Evolutionary conservation across 2,329 filamentous ascomycete genomes (phyloP).

Genomic region (Sporothrix brasiliensis): DNA sequence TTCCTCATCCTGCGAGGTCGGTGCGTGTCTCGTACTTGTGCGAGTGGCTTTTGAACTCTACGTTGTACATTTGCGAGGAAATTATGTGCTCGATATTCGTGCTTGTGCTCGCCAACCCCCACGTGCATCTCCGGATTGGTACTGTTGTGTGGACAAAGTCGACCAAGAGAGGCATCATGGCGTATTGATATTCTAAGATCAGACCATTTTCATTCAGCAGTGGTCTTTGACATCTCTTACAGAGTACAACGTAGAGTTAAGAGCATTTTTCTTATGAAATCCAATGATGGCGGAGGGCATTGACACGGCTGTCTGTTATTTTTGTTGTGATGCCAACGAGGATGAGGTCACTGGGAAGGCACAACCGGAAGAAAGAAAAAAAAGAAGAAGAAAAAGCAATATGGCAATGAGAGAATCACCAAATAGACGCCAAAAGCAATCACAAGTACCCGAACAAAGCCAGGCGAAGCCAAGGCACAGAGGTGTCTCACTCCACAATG

Average conservation of each 20-base stretch:
- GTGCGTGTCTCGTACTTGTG: neutral
- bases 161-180: too few relatives aligned
- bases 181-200: too few relatives aligned
- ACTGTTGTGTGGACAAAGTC: too few relatives aligned
- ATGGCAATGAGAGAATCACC: neutral
- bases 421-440: neutral
- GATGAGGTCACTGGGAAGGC: neutral
- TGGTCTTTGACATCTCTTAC: too few relatives aligned
- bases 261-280: too few relatives aligned
- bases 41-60: neutral
- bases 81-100: too few relatives aligned
- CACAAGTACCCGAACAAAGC: neutral
- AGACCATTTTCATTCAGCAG: too few relatives aligned
- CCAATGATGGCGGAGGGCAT: neutral
- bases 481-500: slow-evolving; percentile 18
- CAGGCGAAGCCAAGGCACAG: slow-evolving; percentile 10
- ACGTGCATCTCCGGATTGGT: too few relatives aligned
- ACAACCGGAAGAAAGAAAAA: neutral
- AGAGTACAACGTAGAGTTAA: too few relatives aligned
- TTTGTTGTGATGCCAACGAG: too few relatives aligned
- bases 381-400: neutral
- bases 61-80: too few relatives aligned
- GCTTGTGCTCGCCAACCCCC: too few relatives aligned
- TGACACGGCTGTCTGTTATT: neutral
- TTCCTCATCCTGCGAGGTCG: neutral